phyloP scores from a whole-genome alignment of 1,284 basidiomycete species.

The Moniliophthora roreri region DNA sequence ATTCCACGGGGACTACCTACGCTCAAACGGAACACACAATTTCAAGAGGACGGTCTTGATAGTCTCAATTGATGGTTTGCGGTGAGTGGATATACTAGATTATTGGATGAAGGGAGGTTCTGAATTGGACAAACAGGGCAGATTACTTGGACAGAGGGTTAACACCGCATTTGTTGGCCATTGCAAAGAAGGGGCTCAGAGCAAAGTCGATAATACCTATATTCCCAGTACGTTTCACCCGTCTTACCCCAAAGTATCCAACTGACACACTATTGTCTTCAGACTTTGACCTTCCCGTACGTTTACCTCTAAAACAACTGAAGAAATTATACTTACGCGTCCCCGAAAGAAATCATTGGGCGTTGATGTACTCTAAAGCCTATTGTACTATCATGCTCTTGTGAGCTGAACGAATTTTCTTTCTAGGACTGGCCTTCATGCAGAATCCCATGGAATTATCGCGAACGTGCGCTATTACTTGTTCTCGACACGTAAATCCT shows the following conservation, averaged over 20 bases:
- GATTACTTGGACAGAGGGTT: slow-evolving; percentile 82
- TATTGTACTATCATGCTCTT: neutral
- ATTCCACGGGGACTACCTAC: slow-evolving; percentile 39
- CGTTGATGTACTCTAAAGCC: slow-evolving; percentile 57
- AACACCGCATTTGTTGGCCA: slow-evolving; percentile 78
- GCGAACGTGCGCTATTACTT: slow-evolving; percentile 67
- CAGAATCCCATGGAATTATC: slow-evolving; percentile 87
- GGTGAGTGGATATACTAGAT: slow-evolving; percentile 45
- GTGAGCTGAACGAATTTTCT: neutral
- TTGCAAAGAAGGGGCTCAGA: slow-evolving; percentile 77
- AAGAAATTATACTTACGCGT: neutral
- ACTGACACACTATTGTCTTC: slow-evolving; percentile 2
- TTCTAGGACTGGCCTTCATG: slow-evolving; percentile 82
- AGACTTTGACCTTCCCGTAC: slow-evolving; percentile 90
- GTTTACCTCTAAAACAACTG: slow-evolving; percentile 23
- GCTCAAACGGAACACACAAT: slow-evolving; percentile 74
- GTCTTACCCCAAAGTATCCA: neutral
- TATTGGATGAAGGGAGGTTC: neutral
- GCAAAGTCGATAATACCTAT: slow-evolving; percentile 84
- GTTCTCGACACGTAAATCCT: neutral
- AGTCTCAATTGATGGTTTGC: slow-evolving; percentile 84
- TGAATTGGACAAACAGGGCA: slow-evolving; percentile 46
- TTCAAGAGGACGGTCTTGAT: slow-evolving; percentile 81
- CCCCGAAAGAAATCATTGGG: slow-evolving; percentile 76
- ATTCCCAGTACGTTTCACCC: slow-evolving; percentile 66